Evolutionary conservation across 371 early-diverging fungal species (phyloP).

Genomic region (Mycotypha africana): DNA sequence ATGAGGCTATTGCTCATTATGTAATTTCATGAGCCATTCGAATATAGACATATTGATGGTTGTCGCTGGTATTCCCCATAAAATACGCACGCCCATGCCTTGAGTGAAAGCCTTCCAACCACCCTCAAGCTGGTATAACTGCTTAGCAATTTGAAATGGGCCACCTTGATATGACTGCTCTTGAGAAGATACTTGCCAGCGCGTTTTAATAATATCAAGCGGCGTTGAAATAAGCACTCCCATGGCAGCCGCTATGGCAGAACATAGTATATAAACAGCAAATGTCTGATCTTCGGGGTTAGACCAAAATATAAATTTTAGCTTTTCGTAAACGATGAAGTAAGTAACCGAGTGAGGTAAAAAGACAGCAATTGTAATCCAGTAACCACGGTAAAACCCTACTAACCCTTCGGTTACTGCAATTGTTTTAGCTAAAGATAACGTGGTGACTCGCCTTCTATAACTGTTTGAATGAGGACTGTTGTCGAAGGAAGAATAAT

Average conservation of each 20-base stretch:
- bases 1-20: not conserved
- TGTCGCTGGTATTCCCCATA: conserved; percentile 63
- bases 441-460: too few relatives aligned
- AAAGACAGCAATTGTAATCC: conserved; percentile 66
- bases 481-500: too few relatives aligned
- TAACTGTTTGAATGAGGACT: too few relatives aligned
- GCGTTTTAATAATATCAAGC: conserved; percentile 93
- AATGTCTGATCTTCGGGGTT: conserved; percentile 19
- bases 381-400: conserved; percentile 76
- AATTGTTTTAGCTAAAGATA: conserved; percentile 25
- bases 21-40: conserved; percentile 51
- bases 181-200: conserved; percentile 85
- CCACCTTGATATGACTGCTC: conserved; percentile 38
- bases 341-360: conserved; percentile 66
- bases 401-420: conserved; percentile 50
- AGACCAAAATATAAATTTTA: too few relatives aligned
- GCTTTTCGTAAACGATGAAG: conserved; percentile 73
- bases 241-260: conserved; percentile 56
- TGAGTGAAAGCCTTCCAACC: conserved; percentile 56
- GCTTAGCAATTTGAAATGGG: conserved; percentile 25
- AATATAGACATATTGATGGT: conserved; percentile 66
- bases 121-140: conserved; percentile 53
- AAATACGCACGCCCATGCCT: conserved; percentile 55
- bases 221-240: conserved; percentile 93
- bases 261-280: conserved; percentile 45